Evolutionary conservation across 805 yeast genomes (phyloP), one percentile per base, ranked within the genome.

Genomic region (Metschnikowia bowlesiae): DNA sequence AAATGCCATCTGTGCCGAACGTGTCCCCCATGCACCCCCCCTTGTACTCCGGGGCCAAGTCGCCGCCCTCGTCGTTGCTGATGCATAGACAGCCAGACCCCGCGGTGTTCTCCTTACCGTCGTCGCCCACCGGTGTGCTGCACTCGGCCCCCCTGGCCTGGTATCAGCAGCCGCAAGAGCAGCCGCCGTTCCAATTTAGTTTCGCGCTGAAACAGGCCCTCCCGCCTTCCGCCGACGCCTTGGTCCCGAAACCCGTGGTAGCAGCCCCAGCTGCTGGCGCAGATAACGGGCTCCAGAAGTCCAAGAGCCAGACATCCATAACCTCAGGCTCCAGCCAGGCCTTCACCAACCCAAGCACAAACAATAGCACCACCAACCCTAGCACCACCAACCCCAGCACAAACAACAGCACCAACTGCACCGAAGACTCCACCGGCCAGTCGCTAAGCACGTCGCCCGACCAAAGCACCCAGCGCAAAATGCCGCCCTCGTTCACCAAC

Each of bases 401-500:
- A 22, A 22, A 22, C 22, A 22, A 22, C 4, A 22, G 22, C 22
- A 59, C 62, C 30, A 45, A 52, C 9, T 64, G 67, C 28, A 60
- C 68, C 5, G 60, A 65, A 43, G 64, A 59, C 50, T 61, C 68
- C 10, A 56, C 66, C 6, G 40, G 53, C 36, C 68, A 60, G 33
- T 64, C 70, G 32, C 60, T 69, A 26, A 61, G 67, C 51, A 69
- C 74, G 6, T 64, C 70, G 26, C 77, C 77, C 10, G 74, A 70
- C 32, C 47, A 41, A 13, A 53, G 37, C 29, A 35, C 34, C 28
- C 35, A 46, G 41, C 53, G 55, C 37, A 48, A 45, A 41, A 50
- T 46, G 36, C 52, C 42, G 36, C 66, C 70, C 9, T 65, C 70
- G 8, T 54, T 69, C 22, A 60, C 63, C 26, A 69, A 65, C 55